These are phyloP conservation scores for Hapsidospora chrysogenum DNA, from an alignment of 495 filamentous ascomycete species.

Conservation along the genomic window DNA sequence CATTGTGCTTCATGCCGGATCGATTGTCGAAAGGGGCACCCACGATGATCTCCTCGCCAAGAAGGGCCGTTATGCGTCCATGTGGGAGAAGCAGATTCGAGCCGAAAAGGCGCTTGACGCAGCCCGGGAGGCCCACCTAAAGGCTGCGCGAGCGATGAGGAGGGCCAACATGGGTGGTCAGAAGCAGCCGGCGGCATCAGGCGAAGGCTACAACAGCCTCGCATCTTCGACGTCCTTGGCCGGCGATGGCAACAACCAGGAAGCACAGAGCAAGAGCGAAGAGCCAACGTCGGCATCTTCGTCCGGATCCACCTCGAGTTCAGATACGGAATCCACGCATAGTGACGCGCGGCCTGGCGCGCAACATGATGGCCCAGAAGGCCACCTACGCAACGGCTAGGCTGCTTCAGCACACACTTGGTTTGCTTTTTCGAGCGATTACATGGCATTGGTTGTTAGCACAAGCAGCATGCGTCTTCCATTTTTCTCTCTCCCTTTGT, in stretches of 20 bases:
- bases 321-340: constrained; percentile 4
- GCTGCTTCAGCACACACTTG: too few relatives aligned
- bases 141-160: constrained; percentile 35
- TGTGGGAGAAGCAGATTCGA: constrained; percentile 93
- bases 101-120: constrained; percentile 72
- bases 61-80: constrained; percentile 68
- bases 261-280: neutral
- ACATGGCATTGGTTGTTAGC: too few relatives aligned
- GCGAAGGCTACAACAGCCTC: constrained; percentile 17
- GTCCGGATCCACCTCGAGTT: neutral
- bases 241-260: neutral
- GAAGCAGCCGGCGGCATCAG: constrained; percentile 8
- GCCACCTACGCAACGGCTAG: too few relatives aligned
- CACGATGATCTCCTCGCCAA: constrained; percentile 67
- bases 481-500: too few relatives aligned
- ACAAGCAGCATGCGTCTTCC: too few relatives aligned
- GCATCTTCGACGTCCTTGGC: constrained; percentile 12
- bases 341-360: neutral
- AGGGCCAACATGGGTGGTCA: constrained; percentile 18
- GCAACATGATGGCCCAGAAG: too few relatives aligned
- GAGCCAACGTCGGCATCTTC: neutral
- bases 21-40: constrained; percentile 69
- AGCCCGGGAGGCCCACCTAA: constrained; percentile 39
- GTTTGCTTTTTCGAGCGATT: too few relatives aligned
- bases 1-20: constrained; percentile 73